phyloP scores from a whole-genome alignment of 2,329 filamentous ascomycete genomes.

The Alternaria sp. region DNA sequence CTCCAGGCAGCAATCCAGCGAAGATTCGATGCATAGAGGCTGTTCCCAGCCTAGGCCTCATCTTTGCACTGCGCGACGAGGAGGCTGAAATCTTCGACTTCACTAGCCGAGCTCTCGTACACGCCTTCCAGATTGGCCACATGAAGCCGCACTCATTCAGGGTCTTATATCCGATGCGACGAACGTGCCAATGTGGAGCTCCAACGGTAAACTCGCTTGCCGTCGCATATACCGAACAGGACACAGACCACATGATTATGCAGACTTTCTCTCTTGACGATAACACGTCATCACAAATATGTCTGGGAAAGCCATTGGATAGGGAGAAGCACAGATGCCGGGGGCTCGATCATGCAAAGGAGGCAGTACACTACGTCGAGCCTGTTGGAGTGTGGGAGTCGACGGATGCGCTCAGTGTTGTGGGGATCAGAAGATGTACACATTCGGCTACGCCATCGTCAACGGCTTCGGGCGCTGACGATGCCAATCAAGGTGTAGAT shows the following conservation, averaged over 20 bases:
- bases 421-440: constrained; percentile 67
- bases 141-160: constrained; percentile 68
- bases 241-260: constrained; percentile 69
- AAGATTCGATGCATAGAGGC: constrained; percentile 67
- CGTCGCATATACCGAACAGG: constrained; percentile 68
- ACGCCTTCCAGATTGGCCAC: constrained; percentile 67
- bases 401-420: constrained; percentile 66
- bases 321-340: constrained; percentile 44
- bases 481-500: constrained; percentile 24
- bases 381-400: constrained; percentile 73
- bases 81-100: constrained; percentile 70
- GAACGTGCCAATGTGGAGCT: constrained; percentile 62
- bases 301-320: constrained; percentile 59
- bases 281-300: constrained; percentile 62
- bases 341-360: constrained; percentile 55
- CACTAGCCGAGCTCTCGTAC: constrained; percentile 63
- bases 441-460: constrained; percentile 41
- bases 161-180: constrained; percentile 64
- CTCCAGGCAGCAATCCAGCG: constrained; percentile 49
- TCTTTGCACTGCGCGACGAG: constrained; percentile 66
- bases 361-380: constrained; percentile 63
- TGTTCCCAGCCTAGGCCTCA: constrained; percentile 65
- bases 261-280: constrained; percentile 68
- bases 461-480: constrained; percentile 39
- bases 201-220: constrained; percentile 69